These are phyloP conservation scores for Fonsecaea monophora DNA, from an alignment of 2,329 filamentous ascomycete genomes.

Conservation along the genomic window DNA sequence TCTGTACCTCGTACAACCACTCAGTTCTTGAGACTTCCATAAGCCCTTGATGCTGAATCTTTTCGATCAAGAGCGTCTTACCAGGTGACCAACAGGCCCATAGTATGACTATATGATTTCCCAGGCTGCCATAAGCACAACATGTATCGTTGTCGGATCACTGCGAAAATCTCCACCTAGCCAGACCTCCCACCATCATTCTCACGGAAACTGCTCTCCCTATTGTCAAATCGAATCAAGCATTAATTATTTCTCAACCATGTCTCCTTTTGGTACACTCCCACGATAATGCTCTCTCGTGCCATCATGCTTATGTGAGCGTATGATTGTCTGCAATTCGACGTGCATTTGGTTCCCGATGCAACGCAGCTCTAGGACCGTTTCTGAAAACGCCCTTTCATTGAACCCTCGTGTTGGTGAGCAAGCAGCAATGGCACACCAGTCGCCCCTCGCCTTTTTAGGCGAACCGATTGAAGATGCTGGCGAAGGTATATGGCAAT, in stretches of 20 bases:
- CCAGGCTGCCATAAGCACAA: slow-evolving; percentile 3
- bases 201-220: background rate
- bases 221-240: background rate
- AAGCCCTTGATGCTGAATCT: background rate
- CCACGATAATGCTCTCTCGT: background rate
- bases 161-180: background rate
- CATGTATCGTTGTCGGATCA: slow-evolving; percentile 7
- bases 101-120: background rate
- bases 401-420: background rate
- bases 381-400: background rate
- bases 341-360: background rate
- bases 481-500: slow-evolving; percentile 62
- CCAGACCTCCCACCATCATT: background rate
- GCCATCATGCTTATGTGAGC: slow-evolving; percentile 5
- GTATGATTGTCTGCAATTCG: background rate
- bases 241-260: background rate
- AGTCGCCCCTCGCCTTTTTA: slow-evolving; percentile 26
- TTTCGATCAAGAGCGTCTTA: background rate
- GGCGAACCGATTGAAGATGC: slow-evolving; percentile 44
- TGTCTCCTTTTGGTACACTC: slow-evolving; percentile 1
- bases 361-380: background rate
- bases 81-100: background rate
- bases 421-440: slow-evolving; percentile 20
- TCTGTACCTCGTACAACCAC: background rate
- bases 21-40: background rate